Percentiles rank a stretch among this genome's conserved stretches.
phyloP scores from a whole-genome alignment of 2,329 filamentous ascomycete species.

The Beauveria scarabaeidicola region DNA sequence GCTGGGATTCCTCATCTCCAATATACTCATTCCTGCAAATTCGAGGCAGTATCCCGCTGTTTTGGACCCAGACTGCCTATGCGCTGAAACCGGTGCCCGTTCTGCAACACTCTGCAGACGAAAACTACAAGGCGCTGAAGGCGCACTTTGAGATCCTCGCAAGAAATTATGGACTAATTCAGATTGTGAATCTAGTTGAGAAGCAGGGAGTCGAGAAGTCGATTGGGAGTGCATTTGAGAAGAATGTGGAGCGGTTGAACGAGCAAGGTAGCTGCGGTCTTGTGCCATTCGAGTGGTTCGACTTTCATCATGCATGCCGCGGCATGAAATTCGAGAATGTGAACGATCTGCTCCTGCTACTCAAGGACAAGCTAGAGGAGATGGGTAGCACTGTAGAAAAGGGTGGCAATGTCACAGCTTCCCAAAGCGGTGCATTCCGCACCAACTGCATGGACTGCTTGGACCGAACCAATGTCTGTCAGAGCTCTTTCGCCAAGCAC shows the following conservation, averaged over 20 bases:
- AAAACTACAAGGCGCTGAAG: slow-evolving; percentile 70
- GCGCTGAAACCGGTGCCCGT: slow-evolving; percentile 81
- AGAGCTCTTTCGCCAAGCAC: slow-evolving; percentile 80
- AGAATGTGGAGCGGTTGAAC: slow-evolving; percentile 58
- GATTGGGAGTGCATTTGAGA: slow-evolving; percentile 71
- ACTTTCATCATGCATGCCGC: slow-evolving; percentile 85
- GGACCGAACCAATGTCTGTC: slow-evolving; percentile 91
- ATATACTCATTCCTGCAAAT: slow-evolving; percentile 80
- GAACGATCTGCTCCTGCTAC: slow-evolving; percentile 61
- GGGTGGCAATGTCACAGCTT: slow-evolving; percentile 32
- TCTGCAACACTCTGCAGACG: slow-evolving; percentile 69
- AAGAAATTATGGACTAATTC: slow-evolving; percentile 64
- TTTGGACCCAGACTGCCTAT: slow-evolving; percentile 92
- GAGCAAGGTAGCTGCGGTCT: slow-evolving; percentile 41
- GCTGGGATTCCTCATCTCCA: slow-evolving; percentile 53
- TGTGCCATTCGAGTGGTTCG: slow-evolving; percentile 83
- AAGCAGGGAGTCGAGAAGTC: slow-evolving; percentile 75
- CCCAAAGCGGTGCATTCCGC: slow-evolving; percentile 70
- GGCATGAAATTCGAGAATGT: slow-evolving; percentile 99
- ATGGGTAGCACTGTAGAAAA: slow-evolving; percentile 61
- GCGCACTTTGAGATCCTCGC: slow-evolving; percentile 68
- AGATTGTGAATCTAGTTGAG: slow-evolving; percentile 79
- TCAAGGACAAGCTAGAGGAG: slow-evolving; percentile 58
- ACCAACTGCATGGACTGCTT: slow-evolving; percentile 99
- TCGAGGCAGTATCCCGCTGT: slow-evolving; percentile 85